A percentile compares a stretch with the other conserved stretches of the same genome.
phyloP scores from a whole-genome alignment of 2,329 filamentous ascomycete species.

The Arthrocladium fulminans region DNA sequence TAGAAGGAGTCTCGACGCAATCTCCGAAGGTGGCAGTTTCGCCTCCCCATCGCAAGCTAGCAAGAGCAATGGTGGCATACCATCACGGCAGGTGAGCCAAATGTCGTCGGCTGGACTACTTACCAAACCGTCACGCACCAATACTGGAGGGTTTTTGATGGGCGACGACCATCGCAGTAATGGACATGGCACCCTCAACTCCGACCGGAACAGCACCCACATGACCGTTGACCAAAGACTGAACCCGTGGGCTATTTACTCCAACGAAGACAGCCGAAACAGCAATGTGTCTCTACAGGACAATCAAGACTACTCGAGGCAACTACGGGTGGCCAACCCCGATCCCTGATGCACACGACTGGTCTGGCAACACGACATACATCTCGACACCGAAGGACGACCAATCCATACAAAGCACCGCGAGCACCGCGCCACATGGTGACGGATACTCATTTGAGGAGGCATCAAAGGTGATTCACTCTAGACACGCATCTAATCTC shows the following conservation, averaged over 20 bases:
- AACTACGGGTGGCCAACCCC: conserved; percentile 22
- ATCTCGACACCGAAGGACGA: neutral
- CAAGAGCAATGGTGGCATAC: conserved; percentile 14
- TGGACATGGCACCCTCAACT: conserved; percentile 10
- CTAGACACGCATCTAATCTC: neutral
- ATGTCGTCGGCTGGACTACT: conserved; percentile 23
- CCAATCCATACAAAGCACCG: neutral
- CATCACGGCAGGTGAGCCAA: conserved; percentile 24
- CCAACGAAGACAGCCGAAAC: conserved; percentile 32
- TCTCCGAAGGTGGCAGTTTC: conserved; percentile 7
- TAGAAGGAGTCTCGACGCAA: conserved; percentile 11
- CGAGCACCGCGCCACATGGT: too few relatives aligned
- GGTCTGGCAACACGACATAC: neutral
- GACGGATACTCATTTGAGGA: neutral
- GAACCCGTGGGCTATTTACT: conserved; percentile 35
- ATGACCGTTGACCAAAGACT: conserved; percentile 35
- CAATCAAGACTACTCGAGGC: conserved; percentile 41
- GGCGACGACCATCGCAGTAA: conserved; percentile 16
- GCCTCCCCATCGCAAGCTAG: conserved; percentile 13
- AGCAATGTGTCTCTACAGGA: conserved; percentile 41
- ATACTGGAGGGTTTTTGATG: conserved; percentile 14
- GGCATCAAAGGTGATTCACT: neutral
- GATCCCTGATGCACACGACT: conserved; percentile 15
- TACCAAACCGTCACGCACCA: conserved; percentile 17
- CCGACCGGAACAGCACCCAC: conserved; percentile 18